Evolutionary conservation across 495 filamentous ascomycete species (phyloP).

Genomic region (Aspergillus nidulans): DNA sequence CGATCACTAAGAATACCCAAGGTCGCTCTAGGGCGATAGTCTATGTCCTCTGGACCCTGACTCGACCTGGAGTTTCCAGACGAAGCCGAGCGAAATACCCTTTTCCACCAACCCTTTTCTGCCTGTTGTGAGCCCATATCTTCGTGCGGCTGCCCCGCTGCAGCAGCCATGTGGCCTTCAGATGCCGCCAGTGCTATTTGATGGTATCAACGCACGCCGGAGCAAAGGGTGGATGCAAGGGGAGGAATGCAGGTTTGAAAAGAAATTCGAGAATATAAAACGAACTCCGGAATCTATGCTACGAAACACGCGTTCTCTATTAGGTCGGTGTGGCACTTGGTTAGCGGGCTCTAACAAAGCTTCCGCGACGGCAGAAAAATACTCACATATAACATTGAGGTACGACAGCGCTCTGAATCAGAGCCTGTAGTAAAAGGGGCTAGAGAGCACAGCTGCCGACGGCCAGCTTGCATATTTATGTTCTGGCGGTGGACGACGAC

Average conservation of each 20-base stretch:
- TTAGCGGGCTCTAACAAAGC: background rate
- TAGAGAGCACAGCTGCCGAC: constrained; percentile 1
- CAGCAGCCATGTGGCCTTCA: background rate
- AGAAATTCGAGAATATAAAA: background rate
- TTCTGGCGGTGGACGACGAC: background rate
- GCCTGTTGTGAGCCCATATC: background rate
- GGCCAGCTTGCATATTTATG: constrained; percentile 1
- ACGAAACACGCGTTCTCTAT: constrained; percentile 2
- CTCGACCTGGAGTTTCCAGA: background rate
- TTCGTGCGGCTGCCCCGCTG: background rate
- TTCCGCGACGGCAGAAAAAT: background rate
- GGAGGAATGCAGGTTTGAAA: background rate
- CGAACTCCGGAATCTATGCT: background rate
- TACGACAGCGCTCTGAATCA: background rate
- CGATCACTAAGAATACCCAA: constrained; percentile 82
- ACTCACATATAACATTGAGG: background rate
- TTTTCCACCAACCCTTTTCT: constrained; percentile 5
- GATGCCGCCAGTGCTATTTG: constrained; percentile 2
- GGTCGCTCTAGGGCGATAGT: constrained; percentile 57
- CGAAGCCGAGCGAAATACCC: background rate
- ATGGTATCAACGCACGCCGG: background rate
- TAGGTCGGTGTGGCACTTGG: background rate
- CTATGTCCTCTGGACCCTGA: constrained; percentile 9
- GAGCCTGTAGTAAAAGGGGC: background rate
- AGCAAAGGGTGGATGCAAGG: background rate